Evolutionary conservation across 192 early-diverging fungal species (phyloP).

Genomic region (Backusella morwellensis): DNA sequence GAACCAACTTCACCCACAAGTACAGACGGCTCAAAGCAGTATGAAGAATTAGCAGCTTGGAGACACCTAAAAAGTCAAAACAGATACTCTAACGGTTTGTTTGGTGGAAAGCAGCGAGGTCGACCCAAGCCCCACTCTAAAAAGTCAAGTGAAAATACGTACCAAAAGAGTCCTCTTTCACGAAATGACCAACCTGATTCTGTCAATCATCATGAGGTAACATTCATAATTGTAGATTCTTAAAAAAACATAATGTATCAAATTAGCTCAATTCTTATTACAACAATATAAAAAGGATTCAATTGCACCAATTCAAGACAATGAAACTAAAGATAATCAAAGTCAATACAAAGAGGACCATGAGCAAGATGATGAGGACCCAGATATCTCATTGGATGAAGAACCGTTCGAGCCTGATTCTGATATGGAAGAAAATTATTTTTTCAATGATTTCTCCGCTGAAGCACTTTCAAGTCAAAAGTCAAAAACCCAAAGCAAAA

Average conservation of each 20-base stretch:
- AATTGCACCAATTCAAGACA: background rate
- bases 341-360: background rate
- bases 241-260: background rate
- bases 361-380: background rate
- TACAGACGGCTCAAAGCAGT: background rate
- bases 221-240: background rate
- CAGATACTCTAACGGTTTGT: constrained; percentile 22
- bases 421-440: constrained; percentile 24
- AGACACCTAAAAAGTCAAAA: constrained; percentile 18
- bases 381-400: background rate
- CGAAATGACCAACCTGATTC: background rate
- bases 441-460: constrained; percentile 27
- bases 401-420: constrained; percentile 14
- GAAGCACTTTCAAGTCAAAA: background rate
- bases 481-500: background rate
- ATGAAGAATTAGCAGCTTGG: constrained; percentile 25
- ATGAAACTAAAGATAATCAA: background rate
- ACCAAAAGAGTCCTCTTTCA: constrained; percentile 4
- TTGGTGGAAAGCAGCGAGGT: constrained; percentile 28
- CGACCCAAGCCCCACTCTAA: constrained; percentile 10
- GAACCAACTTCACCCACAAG: background rate
- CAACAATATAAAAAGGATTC: background rate
- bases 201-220: background rate
- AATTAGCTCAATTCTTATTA: background rate
- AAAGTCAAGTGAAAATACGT: constrained; percentile 5